These are phyloP conservation scores for Lactifluus rugatus DNA, from an alignment of 768 basidiomycete genomes.

Conservation along the genomic window DNA sequence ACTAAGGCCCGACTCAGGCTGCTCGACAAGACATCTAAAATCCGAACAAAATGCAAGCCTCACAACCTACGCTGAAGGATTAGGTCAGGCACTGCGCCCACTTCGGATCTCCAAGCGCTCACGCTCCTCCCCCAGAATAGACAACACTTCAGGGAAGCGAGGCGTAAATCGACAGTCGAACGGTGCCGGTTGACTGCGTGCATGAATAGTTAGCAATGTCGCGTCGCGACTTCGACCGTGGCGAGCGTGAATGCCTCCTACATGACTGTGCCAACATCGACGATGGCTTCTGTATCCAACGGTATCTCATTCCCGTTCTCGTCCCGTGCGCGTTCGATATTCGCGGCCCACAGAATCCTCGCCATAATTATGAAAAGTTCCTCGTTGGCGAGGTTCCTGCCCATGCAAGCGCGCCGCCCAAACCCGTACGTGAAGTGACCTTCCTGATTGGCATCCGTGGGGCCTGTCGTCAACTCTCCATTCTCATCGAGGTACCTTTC, in stretches of 20 bases:
- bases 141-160: slow-evolving; percentile 8
- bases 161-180: slow-evolving; percentile 19
- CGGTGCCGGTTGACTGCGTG: slow-evolving; percentile 10
- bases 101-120: background rate
- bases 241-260: background rate
- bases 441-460: background rate
- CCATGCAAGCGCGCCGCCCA: slow-evolving; percentile 17
- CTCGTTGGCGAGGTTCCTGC: slow-evolving; percentile 14
- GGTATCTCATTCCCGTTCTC: slow-evolving; percentile 4
- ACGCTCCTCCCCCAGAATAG: slow-evolving; percentile 2
- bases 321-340: slow-evolving; percentile 7
- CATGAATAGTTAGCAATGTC: background rate
- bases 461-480: background rate
- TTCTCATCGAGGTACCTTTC: slow-evolving; percentile 15
- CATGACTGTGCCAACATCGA: background rate
- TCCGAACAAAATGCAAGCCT: background rate
- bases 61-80: background rate
- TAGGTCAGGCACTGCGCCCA: background rate
- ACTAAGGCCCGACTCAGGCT: background rate
- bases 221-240: background rate
- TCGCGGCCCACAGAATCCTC: slow-evolving; percentile 16
- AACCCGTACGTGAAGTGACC: slow-evolving; percentile 5
- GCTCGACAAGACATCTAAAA: background rate
- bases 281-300: background rate
- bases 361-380: slow-evolving; percentile 15